Evolutionary conservation across 2,329 filamentous ascomycete genomes (phyloP).

Genomic region (Talaromyces verruculosus): DNA sequence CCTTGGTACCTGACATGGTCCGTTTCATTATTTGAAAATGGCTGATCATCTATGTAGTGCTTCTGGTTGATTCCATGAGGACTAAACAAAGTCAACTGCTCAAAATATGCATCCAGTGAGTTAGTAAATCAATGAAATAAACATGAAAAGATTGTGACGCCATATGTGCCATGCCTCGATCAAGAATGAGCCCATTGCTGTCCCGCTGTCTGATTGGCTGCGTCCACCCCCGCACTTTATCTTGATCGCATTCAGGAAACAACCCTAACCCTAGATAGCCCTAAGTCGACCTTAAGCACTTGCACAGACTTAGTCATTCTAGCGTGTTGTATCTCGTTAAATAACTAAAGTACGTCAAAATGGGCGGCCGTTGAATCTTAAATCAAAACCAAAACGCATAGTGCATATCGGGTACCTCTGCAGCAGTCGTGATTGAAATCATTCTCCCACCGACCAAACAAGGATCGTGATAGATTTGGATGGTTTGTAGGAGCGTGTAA

Average conservation of each 20-base stretch:
- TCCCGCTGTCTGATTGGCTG: not conserved
- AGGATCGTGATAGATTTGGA: not conserved
- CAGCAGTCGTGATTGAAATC: constrained; percentile 7
- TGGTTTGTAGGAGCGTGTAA: not conserved
- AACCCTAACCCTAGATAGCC: not conserved
- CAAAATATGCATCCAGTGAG: too few relatives aligned
- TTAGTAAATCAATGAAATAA: not conserved
- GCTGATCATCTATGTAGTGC: not conserved
- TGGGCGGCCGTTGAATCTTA: not conserved
- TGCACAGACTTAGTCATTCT: not conserved
- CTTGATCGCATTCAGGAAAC: not conserved
- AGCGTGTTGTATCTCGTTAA: not conserved
- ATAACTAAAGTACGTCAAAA: not conserved
- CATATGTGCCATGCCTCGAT: not conserved
- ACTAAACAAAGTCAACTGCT: not conserved
- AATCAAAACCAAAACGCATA: too few relatives aligned
- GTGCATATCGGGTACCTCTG: constrained; percentile 6
- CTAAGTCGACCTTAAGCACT: not conserved
- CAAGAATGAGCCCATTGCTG: not conserved
- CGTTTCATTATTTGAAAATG: too few relatives aligned
- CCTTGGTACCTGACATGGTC: constrained; percentile 12
- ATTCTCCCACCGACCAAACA: not conserved
- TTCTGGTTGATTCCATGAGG: not conserved
- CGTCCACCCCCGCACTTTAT: not conserved
- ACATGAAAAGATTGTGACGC: constrained; percentile 3